Base-by-base conservation (phyloP, 805 yeast species). In the Candida endomychidarum region DNA sequence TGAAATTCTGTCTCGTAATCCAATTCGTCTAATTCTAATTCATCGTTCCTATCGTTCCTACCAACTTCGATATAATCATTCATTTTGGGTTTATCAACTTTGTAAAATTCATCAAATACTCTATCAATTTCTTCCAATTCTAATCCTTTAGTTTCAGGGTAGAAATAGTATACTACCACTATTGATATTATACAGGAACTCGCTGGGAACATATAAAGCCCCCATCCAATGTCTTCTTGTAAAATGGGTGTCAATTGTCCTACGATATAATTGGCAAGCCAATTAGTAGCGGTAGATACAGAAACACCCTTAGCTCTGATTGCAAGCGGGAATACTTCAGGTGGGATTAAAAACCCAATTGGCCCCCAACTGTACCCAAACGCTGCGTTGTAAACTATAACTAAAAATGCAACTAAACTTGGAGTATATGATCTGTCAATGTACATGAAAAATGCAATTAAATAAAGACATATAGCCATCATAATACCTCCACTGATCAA, bases 291-390 rank as follows among this genome's bases (percentile, higher is more conserved):
- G 3, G 72, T 69, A 3, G 73, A 65, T 7, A 70, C 47, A 8
- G 73, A 67, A 8, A 68, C 74, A 12, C 75, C 75, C 46, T 67
- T 68, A 22, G 70, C 54, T 40, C 75, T 50, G 25, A 68, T 63
- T 8, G 72, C 64, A 40, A 70, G 54, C 9, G 74, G 74, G 41
- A 58, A 65, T 28, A 66, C 71, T 46, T 69, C 75, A 2, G 74
- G 73, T 2, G 73, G 73, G 27, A 67, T 60, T 29, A 69, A 58
- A 31, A 65, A 69, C 14, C 73, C 74, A 19, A 69, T 60, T 5
- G 75, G 75, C 4, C 75, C 75, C 74, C 74, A 69, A 43, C 70
- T 63, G 50, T 58, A 69, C 4, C 75, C 75, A 50, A 69, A 69
- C 4, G 65, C 57, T 1, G 71, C 74, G 36, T 69, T 69, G 50